Evolutionary conservation across 2,329 filamentous ascomycete species (phyloP), one percentile per base, ranked within the genome.

Genomic region (Emmonsiellopsis sp.): DNA sequence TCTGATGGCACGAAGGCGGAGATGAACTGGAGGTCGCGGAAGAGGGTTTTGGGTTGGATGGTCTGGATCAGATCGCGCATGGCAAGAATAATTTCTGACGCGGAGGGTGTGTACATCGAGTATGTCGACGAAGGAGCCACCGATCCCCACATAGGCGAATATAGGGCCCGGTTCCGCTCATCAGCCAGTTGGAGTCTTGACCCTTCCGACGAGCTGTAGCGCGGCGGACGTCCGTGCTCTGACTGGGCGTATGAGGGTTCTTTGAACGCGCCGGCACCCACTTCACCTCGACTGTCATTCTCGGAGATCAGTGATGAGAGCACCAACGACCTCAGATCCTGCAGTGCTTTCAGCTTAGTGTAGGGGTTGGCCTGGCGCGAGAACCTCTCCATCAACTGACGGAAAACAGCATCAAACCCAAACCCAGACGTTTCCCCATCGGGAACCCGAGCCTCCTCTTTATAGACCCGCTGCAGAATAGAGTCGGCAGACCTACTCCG

Each of bases 351-450:
- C 10, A 98, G 79, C 70, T 98, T 98, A 20, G 82, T 79, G 60
- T 87, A 87, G 0, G 93, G 93, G 64, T 93, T 95, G 0, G 89
- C 87, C 59, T 94, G 88, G 3, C 91, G 87, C 42, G 88, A 89
- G 61, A 98, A 95, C 73, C 89, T 90, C 58, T 83, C 84, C 34
- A 97, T 76, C 1, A 97, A 76, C 10, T 85, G 83, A 59, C 83
- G 79, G 65, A 95, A 96, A 0, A 90, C 87, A 59, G 83, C 82
- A 50, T 82, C 82, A 65, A 92, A 96, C 0, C 88, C 87, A 61
- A 95, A 95, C 5, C 74, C 72, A 47, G 44, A 53, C 11, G 46
- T 20, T 45, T 43, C 16, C 16, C 37, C 13, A 20, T 34, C 30
- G 11, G 38, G 42, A 9, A 35, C 41, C 30, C 34, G 10, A 32